These are phyloP conservation scores for Podila verticillata DNA, from an alignment of 192 early-diverging fungal species.

Conservation along the genomic window DNA sequence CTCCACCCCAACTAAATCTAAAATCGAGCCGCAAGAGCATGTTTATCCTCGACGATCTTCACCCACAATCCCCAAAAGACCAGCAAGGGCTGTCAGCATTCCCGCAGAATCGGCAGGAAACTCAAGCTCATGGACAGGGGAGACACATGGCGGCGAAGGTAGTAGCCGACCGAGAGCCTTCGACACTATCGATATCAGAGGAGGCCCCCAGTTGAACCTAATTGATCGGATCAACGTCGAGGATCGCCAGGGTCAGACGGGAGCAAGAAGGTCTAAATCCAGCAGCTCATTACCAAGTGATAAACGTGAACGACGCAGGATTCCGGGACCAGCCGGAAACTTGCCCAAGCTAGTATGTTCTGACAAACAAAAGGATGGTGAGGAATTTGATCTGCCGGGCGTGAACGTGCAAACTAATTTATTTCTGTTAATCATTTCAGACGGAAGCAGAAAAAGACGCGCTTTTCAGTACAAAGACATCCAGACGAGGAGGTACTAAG, in stretches of 20 bases:
- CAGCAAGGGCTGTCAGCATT: neutral
- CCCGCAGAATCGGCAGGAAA: neutral
- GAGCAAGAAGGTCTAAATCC: neutral
- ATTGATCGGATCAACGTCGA: neutral
- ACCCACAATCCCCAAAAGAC: neutral
- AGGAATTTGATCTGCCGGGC: neutral
- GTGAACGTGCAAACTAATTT: neutral
- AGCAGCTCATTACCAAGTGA: neutral
- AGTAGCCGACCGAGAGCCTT: neutral
- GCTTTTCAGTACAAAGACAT: slow-evolving; percentile 16
- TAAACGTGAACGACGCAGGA: neutral
- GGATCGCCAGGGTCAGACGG: neutral
- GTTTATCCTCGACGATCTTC: neutral
- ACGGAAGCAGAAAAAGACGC: slow-evolving; percentile 34
- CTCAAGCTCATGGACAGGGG: neutral
- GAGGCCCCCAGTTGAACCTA: neutral
- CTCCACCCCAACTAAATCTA: too few relatives aligned
- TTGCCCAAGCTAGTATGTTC: slow-evolving; percentile 23
- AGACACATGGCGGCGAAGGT: neutral
- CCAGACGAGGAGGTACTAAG: neutral
- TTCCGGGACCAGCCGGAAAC: slow-evolving; percentile 44
- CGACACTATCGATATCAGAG: neutral
- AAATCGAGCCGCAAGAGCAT: neutral
- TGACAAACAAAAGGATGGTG: neutral
- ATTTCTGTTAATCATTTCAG: slow-evolving; percentile 8